Evolutionary conservation across 306 rosid species (phyloP).

Genomic region (Vachellia collinsii): DNA sequence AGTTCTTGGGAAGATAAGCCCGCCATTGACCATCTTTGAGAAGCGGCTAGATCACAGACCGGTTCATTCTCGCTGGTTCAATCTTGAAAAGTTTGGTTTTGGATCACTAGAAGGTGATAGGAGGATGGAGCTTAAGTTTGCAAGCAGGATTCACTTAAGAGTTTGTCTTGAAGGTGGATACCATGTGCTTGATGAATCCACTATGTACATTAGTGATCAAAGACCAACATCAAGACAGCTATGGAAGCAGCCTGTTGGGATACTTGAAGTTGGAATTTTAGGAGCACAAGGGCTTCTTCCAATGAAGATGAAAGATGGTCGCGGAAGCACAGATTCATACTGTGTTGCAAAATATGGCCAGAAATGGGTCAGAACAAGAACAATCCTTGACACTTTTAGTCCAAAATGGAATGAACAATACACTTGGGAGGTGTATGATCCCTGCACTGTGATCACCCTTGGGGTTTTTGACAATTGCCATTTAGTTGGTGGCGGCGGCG

Average conservation of each 20-base stretch:
- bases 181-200: slow-evolving; percentile 92
- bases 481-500: too few species aligned
- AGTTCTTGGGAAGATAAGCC: slow-evolving; percentile 68
- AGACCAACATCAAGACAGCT: slow-evolving; percentile 91
- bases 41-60: slow-evolving; percentile 83
- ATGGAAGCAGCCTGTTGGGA: slow-evolving; percentile 87
- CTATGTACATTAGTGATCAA: slow-evolving; percentile 85
- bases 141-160: slow-evolving; percentile 83
- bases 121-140: slow-evolving; percentile 84
- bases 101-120: slow-evolving; percentile 83
- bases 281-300: slow-evolving; percentile 91
- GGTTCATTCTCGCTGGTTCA: slow-evolving; percentile 89
- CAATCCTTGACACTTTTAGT: slow-evolving; percentile 69
- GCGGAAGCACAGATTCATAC: slow-evolving; percentile 81
- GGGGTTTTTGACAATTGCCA: slow-evolving; percentile 91
- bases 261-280: slow-evolving; percentile 86
- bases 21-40: slow-evolving; percentile 73
- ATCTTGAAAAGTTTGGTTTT: slow-evolving; percentile 84
- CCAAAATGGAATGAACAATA: slow-evolving; percentile 98
- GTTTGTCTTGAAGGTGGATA: slow-evolving; percentile 97
- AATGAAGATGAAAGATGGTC: slow-evolving; percentile 83
- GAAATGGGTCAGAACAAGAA: slow-evolving; percentile 93
- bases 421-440: slow-evolving; percentile 95
- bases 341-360: slow-evolving; percentile 92
- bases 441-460: slow-evolving; percentile 84